Evolutionary conservation across 495 filamentous ascomycete species (phyloP).

Genomic region (Penicillium steckii): DNA sequence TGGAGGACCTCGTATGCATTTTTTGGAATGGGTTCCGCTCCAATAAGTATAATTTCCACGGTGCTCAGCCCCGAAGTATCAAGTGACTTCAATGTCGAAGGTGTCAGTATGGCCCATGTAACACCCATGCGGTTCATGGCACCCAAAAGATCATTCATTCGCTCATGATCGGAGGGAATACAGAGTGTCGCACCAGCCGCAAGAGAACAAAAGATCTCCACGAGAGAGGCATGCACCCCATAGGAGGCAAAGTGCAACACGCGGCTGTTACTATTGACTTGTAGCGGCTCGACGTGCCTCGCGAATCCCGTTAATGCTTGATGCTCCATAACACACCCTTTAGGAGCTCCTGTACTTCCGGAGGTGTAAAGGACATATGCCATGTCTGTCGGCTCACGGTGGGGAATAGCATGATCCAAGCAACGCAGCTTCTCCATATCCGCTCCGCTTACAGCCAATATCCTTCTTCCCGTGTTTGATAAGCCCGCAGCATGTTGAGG

Average conservation of each 20-base stretch:
- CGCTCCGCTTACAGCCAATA: no score
- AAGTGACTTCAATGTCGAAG: conserved; percentile 5
- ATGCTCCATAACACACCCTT: conserved; percentile 63
- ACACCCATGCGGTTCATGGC: conserved; percentile 3
- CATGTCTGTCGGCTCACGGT: no score
- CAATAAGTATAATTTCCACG: conserved; percentile 19
- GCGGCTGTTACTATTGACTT: conserved; percentile 28
- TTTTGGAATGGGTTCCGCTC: conserved; percentile 24
- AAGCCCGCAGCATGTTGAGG: no score
- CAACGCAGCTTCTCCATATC: no score
- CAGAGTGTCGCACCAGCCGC: conserved; percentile 24
- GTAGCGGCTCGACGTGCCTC: conserved; percentile 18
- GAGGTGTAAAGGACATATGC: background rate
- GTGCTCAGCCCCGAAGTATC: conserved; percentile 8
- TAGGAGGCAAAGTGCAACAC: conserved; percentile 19
- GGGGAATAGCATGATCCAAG: no score
- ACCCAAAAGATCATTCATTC: conserved; percentile 4
- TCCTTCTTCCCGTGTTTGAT: no score
- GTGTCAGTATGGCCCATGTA: conserved; percentile 15
- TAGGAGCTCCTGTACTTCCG: background rate
- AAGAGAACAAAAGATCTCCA: conserved; percentile 20
- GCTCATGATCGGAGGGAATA: conserved; percentile 24
- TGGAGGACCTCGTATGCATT: conserved; percentile 48
- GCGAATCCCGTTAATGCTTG: conserved; percentile 43
- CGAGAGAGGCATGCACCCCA: conserved; percentile 20